Percentiles rank a stretch among this genome's conserved stretches.
These are phyloP conservation scores for Entomortierella chlamydospora DNA, from an alignment of 192 early-diverging fungal genomes.

Conservation along the genomic window DNA sequence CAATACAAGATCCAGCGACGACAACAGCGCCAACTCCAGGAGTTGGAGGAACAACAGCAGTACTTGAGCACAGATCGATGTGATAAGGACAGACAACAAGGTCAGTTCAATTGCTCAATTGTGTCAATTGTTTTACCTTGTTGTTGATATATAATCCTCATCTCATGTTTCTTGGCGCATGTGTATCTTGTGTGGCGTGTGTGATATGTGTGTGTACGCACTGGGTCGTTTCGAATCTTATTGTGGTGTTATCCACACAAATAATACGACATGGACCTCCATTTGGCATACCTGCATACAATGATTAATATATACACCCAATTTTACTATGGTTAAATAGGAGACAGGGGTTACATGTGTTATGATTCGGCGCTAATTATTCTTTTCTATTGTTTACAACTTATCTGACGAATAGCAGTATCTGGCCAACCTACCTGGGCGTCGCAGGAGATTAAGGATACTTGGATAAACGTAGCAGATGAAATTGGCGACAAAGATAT, in stretches of 20 bases:
- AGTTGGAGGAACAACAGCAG: not conserved
- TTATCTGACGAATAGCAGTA: conserved; percentile 4
- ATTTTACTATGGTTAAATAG: conserved; percentile 1
- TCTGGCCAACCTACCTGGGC: conserved; percentile 1
- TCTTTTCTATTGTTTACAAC: not conserved
- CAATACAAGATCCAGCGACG: conserved; percentile 6
- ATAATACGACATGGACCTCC: conserved; percentile 8
- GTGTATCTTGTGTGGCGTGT: not conserved
- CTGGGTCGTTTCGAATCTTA: not conserved
- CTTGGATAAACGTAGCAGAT: conserved; percentile 20
- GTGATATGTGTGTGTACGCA: not conserved
- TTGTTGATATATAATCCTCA: too few species aligned
- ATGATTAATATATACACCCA: too few species aligned
- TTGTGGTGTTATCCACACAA: too few species aligned
- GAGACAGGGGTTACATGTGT: conserved; percentile 1
- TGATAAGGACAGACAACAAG: not conserved
- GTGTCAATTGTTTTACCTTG: too few species aligned
- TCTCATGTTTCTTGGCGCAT: not conserved
- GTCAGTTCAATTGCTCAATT: too few species aligned
- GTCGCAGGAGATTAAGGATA: conserved; percentile 31
- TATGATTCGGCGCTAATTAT: conserved; percentile 3
- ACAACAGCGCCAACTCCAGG: conserved; percentile 7
- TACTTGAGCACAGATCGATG: conserved; percentile 18
- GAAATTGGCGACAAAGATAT: not conserved
- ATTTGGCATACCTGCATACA: too few species aligned